Base-by-base conservation (phyloP, 345 rosid species). In the Clausena lansium region DNA sequence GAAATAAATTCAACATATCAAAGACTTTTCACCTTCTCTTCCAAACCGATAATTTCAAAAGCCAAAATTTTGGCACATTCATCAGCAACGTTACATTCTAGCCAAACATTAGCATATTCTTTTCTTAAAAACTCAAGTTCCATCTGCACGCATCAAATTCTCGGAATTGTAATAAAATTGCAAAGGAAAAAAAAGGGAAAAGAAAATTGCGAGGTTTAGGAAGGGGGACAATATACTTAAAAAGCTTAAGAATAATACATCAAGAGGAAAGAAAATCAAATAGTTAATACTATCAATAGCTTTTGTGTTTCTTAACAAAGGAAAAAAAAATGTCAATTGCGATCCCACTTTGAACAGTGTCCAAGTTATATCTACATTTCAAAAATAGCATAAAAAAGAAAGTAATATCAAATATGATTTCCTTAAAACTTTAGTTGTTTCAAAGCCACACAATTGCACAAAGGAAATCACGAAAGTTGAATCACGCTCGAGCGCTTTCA, bases 41-140 rank as follows among this genome's bases (percentile, higher is more conserved):
- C 99, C 88, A 96, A 90, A 75, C 94, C 91, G 52, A 96, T 94
- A 77, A 94, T 98, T 87, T 96, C 99, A 64, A 98, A 88, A 79
- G 99, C 98, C 84, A 94, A 84, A 80, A 96, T 86, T 58, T 89
- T 92, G 50, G 98, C 92, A 35, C 98, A 91, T 80, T 92, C 98
- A 85, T 96, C 98, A 78, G 98, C 94, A 64, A 97, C 99, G 83
- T 73, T 87, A 76, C 98, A 92, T 80, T 96, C 98, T 47, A 96
- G 89, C 74, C 79, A 93, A 55, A 89, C 98, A 84, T 89, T 92
- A 61, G 88, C 78, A 71, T 83, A 94, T 86, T 89, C 95, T 79
- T 77, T 84, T 87, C 77, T 89, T 60, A 89, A 57, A 78, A 93
- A 87, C 81, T 96, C 98, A 81, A 94, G 94, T 73, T 96, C 98